Conservation (phyloP, 768 basidiomycete genomes). For the Kwoniella europaea region DNA sequence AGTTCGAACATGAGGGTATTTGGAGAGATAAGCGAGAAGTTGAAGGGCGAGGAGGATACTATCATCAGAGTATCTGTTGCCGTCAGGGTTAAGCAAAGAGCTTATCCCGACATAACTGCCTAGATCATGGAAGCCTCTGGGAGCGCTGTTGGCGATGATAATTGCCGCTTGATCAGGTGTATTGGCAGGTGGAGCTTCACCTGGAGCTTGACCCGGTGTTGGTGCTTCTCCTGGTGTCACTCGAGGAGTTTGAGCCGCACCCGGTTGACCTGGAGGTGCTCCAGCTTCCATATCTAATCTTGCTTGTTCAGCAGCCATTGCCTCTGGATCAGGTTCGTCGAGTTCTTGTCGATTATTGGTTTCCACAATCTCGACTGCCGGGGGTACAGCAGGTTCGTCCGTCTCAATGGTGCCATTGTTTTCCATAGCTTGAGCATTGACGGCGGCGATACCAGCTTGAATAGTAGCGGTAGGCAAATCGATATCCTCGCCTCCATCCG, state of each 20-base stretch:
- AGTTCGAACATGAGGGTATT: conserved; percentile 95
- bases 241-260: conserved; percentile 62
- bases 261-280: conserved; percentile 87
- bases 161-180: conserved; percentile 42
- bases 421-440: conserved; percentile 35
- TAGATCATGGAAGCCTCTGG: conserved; percentile 56
- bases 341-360: conserved; percentile 24
- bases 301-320: conserved; percentile 63
- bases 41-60: conserved; percentile 89
- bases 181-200: conserved; percentile 17
- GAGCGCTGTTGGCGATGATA: conserved; percentile 57
- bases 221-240: conserved; percentile 37
- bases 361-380: conserved; percentile 37
- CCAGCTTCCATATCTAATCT: conserved; percentile 60
- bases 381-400: conserved; percentile 31
- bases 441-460: conserved; percentile 31
- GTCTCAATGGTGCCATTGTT: conserved; percentile 30
- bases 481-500: conserved; percentile 50
- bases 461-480: conserved; percentile 47
- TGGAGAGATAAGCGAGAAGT: conserved; percentile 92
- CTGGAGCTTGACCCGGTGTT: conserved; percentile 26
- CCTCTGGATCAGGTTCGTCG: conserved; percentile 83
- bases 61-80: conserved; percentile 77
- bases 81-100: conserved; percentile 46
- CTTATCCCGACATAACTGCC: conserved; percentile 51